Conservation (phyloP, 1,284 basidiomycete species). For the Inonotus hispidus region DNA sequence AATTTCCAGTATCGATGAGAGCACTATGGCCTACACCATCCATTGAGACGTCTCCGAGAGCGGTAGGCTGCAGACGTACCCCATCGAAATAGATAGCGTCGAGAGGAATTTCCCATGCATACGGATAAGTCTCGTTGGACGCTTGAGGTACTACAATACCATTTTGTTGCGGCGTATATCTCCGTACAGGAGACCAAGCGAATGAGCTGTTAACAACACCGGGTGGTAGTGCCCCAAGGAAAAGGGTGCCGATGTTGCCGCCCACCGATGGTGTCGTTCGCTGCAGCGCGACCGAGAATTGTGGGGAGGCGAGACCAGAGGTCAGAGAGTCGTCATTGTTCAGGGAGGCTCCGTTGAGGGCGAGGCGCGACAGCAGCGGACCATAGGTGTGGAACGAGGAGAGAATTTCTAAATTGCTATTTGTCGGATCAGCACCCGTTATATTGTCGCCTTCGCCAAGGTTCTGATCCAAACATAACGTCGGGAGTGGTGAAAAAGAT, state of each 20-base stretch:
- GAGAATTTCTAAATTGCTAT: slow-evolving; percentile 6
- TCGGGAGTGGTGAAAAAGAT: background rate
- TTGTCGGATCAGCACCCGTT: background rate
- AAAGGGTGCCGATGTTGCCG: slow-evolving; percentile 36
- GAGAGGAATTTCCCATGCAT: slow-evolving; percentile 54
- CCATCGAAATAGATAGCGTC: slow-evolving; percentile 55
- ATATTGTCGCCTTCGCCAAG: background rate
- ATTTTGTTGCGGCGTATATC: slow-evolving; percentile 37
- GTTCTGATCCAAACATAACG: background rate
- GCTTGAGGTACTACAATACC: slow-evolving; percentile 25
- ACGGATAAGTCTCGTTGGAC: slow-evolving; percentile 22
- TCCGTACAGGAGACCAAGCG: slow-evolving; percentile 47
- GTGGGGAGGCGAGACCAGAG: slow-evolving; percentile 11
- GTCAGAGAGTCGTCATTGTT: background rate
- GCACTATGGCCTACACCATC: slow-evolving; percentile 35
- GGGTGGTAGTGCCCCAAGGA: slow-evolving; percentile 45
- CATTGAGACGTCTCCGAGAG: slow-evolving; percentile 29
- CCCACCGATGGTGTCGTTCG: slow-evolving; percentile 40
- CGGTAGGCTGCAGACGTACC: slow-evolving; percentile 35
- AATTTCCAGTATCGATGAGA: slow-evolving; percentile 55
- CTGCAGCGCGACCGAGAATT: slow-evolving; percentile 35
- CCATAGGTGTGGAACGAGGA: slow-evolving; percentile 21
- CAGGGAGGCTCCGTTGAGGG: background rate
- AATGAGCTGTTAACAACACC: slow-evolving; percentile 36
- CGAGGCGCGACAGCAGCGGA: slow-evolving; percentile 20